Conservation (phyloP, 2,329 filamentous ascomycete species). For the Lecanicillium sp. region DNA sequence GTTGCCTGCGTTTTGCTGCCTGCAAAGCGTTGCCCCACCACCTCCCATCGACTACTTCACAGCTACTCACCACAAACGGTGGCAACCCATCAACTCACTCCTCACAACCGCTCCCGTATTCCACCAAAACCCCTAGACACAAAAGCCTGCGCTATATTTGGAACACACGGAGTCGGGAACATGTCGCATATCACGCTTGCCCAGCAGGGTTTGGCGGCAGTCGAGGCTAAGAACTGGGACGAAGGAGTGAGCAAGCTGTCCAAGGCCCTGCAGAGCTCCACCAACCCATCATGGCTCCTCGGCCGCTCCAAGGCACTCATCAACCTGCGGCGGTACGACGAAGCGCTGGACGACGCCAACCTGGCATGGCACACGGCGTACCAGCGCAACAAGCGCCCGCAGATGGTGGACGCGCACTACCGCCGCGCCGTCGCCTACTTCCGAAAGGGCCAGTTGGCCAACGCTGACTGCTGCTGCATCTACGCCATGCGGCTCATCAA, state of each 20-base stretch:
- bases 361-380: conserved; percentile 53
- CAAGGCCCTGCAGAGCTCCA: conserved; percentile 55
- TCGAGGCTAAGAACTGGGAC: conserved; percentile 55
- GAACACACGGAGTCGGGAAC: too few relatives aligned
- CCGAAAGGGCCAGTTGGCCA: conserved; percentile 61
- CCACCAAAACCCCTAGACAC: too few relatives aligned
- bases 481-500: conserved; percentile 40
- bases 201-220: conserved; percentile 56
- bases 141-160: too few relatives aligned
- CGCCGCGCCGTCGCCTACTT: conserved; percentile 69
- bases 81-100: too few relatives aligned
- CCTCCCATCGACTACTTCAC: too few relatives aligned
- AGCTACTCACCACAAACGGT: too few relatives aligned
- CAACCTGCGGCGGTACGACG: conserved; percentile 50
- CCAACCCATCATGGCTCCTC: conserved; percentile 71
- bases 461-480: conserved; percentile 64
- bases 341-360: conserved; percentile 64
- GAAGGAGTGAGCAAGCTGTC: conserved; percentile 63
- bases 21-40: too few relatives aligned
- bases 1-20: too few relatives aligned
- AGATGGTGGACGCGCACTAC: conserved; percentile 75
- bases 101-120: too few relatives aligned
- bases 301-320: conserved; percentile 74
- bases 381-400: conserved; percentile 64
- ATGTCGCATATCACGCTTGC: conserved; percentile 48